Percentiles rank a stretch among this genome's conserved stretches.
Evolutionary conservation across 2,329 filamentous ascomycete species (phyloP).

Genomic region (Dothistroma septosporum): DNA sequence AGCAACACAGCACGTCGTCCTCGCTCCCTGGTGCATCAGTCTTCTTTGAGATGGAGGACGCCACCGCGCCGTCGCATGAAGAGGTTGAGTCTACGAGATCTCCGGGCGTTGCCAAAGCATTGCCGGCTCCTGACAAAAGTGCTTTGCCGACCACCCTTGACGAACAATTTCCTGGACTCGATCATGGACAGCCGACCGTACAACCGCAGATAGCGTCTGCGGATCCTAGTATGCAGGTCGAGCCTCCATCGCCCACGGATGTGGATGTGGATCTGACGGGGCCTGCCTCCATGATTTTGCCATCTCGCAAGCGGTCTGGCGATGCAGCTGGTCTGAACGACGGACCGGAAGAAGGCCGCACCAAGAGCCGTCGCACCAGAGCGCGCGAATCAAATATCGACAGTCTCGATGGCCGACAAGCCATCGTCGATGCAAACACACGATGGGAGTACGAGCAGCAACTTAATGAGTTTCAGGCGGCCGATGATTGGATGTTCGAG

Average conservation of each 20-base stretch:
- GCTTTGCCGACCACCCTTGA: slow-evolving; percentile 19
- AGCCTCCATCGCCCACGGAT: slow-evolving; percentile 20
- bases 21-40: slow-evolving; percentile 24
- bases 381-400: slow-evolving; percentile 54
- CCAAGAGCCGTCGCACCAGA: slow-evolving; percentile 58
- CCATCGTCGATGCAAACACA: slow-evolving; percentile 45
- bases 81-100: slow-evolving; percentile 1
- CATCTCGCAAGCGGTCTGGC: slow-evolving; percentile 57
- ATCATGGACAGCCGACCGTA: slow-evolving; percentile 28
- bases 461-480: slow-evolving; percentile 50
- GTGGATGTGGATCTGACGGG: slow-evolving; percentile 33
- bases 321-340: slow-evolving; percentile 58
- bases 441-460: slow-evolving; percentile 54
- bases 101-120: neutral
- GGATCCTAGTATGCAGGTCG: slow-evolving; percentile 22
- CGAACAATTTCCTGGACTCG: slow-evolving; percentile 34
- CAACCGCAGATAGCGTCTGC: slow-evolving; percentile 31
- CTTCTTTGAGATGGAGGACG: slow-evolving; percentile 23
- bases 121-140: neutral
- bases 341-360: slow-evolving; percentile 52
- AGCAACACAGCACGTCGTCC: slow-evolving; percentile 26
- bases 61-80: neutral
- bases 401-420: slow-evolving; percentile 41
- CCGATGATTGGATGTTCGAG: slow-evolving; percentile 56
- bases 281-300: slow-evolving; percentile 32